Conservation (phyloP, 2,329 filamentous ascomycete genomes). For the Arthrobotrys sphaeroides region DNA sequence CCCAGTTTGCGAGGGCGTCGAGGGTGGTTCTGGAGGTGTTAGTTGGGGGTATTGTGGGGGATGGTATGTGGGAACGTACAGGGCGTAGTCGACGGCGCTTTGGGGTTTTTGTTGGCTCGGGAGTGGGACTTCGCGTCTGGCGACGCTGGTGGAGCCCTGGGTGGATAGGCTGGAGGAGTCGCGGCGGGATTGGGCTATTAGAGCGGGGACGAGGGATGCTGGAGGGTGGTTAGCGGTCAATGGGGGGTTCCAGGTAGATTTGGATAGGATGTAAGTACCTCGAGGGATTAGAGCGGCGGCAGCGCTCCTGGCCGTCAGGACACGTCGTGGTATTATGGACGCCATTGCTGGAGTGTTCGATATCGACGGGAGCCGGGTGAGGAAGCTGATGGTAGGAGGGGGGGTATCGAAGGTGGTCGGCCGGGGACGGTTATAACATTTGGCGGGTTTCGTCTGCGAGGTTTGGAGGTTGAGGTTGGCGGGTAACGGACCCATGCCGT, state of each 20-base stretch:
- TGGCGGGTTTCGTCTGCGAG: constrained; percentile 10
- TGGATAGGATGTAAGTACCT: constrained; percentile 14
- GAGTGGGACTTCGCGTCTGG: constrained; percentile 77
- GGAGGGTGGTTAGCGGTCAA: background rate
- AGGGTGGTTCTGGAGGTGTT: constrained; percentile 71
- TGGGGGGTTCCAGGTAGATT: background rate
- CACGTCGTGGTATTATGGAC: constrained; percentile 51
- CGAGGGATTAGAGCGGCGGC: constrained; percentile 44
- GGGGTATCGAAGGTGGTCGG: constrained; percentile 5
- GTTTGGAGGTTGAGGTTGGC: constrained; percentile 40
- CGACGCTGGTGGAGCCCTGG: constrained; percentile 26
- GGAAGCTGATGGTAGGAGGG: constrained; percentile 15
- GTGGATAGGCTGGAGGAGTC: constrained; percentile 32
- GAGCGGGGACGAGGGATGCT: constrained; percentile 48
- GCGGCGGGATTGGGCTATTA: constrained; percentile 24
- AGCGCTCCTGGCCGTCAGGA: constrained; percentile 41
- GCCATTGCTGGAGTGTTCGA: constrained; percentile 32
- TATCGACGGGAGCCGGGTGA: background rate
- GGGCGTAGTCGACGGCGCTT: constrained; percentile 82
- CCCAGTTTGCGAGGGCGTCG: constrained; percentile 84
- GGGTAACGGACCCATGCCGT: constrained; percentile 40
- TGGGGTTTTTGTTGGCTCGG: constrained; percentile 82
- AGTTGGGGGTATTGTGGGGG: background rate
- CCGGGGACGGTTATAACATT: constrained; percentile 26
- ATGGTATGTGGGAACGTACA: constrained; percentile 69